A percentile compares a stretch with the other conserved stretches of the same genome.
phyloP scores from a whole-genome alignment of 306 rosid genomes.

The Astragalus glycyphyllos region DNA sequence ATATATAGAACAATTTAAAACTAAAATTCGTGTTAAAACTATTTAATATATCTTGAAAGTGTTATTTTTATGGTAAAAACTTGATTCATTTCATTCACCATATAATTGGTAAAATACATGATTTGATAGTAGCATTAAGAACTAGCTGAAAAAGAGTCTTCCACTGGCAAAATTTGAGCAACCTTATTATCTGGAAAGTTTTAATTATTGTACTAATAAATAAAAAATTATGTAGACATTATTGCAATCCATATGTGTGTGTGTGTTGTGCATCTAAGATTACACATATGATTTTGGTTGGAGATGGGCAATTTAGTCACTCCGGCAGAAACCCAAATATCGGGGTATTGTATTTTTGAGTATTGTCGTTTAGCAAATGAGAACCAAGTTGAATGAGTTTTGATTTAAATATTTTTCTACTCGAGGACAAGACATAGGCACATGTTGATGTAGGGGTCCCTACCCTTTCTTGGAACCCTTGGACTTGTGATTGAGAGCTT shows the following conservation, averaged over 20 bases:
- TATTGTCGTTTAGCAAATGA: conserved; percentile 54
- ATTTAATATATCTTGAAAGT: too few species aligned
- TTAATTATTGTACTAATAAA: too few species aligned
- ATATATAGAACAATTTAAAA: too few species aligned
- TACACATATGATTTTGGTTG: neutral
- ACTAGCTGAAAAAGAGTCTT: too few species aligned
- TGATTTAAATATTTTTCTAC: conserved; percentile 73
- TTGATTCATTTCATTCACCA: too few species aligned
- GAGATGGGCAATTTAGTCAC: conserved; percentile 55
- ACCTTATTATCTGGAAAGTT: too few species aligned
- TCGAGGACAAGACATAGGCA: conserved; percentile 75
- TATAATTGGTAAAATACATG: too few species aligned
- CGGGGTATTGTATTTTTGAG: conserved; percentile 35
- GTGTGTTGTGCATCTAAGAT: conserved; percentile 4
- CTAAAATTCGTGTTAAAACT: too few species aligned
- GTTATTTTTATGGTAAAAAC: too few species aligned
- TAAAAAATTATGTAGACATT: neutral
- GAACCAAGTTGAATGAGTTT: conserved; percentile 48
- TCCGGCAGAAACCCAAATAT: conserved; percentile 34
- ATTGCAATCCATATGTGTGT: neutral
- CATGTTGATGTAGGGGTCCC: conserved; percentile 62
- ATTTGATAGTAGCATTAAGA: too few species aligned
- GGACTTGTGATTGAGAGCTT: conserved; percentile 44
- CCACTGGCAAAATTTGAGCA: too few species aligned
- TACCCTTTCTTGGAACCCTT: conserved; percentile 41